Evolutionary conservation across 1,139 yeast species (phyloP).

Genomic region (Pichia inconspicua): DNA sequence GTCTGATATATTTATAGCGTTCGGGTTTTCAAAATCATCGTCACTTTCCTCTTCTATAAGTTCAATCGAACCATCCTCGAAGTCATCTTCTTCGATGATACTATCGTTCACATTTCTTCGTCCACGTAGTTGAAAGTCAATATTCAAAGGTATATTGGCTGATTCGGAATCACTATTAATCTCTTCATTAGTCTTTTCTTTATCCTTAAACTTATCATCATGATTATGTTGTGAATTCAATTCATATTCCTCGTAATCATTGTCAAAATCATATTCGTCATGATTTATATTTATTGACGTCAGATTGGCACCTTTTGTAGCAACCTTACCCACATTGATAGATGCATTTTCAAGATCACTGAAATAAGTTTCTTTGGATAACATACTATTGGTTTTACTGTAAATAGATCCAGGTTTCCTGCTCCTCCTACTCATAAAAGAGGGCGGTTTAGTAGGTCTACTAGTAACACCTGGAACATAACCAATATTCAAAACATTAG

Average conservation of each 20-base stretch:
- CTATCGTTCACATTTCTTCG: conserved; percentile 22
- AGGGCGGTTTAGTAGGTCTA: conserved; percentile 7
- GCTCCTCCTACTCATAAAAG: conserved; percentile 8
- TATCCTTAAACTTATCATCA: not conserved
- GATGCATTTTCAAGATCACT: conserved; percentile 52
- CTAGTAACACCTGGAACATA: conserved; percentile 88
- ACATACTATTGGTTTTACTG: conserved; percentile 40
- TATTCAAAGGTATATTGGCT: conserved; percentile 2
- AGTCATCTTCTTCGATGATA: conserved; percentile 23
- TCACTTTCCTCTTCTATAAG: conserved; percentile 2
- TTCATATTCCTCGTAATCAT: conserved; percentile 9
- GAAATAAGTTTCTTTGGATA: conserved; percentile 45
- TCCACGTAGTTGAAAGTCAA: conserved; percentile 9
- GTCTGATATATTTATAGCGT: not conserved
- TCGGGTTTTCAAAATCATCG: conserved; percentile 4
- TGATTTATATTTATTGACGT: conserved; percentile 50
- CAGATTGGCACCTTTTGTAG: conserved; percentile 59
- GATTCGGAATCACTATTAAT: not conserved
- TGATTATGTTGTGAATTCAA: not conserved
- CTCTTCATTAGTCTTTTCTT: not conserved
- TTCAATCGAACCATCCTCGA: conserved; percentile 6
- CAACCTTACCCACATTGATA: conserved; percentile 49
- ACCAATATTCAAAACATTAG: conserved; percentile 87
- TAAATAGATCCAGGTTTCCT: conserved; percentile 9
- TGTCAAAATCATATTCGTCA: conserved; percentile 44